These are phyloP conservation scores for Yamadazyma nakazawae DNA, from an alignment of 805 yeast species.

Conservation along the genomic window DNA sequence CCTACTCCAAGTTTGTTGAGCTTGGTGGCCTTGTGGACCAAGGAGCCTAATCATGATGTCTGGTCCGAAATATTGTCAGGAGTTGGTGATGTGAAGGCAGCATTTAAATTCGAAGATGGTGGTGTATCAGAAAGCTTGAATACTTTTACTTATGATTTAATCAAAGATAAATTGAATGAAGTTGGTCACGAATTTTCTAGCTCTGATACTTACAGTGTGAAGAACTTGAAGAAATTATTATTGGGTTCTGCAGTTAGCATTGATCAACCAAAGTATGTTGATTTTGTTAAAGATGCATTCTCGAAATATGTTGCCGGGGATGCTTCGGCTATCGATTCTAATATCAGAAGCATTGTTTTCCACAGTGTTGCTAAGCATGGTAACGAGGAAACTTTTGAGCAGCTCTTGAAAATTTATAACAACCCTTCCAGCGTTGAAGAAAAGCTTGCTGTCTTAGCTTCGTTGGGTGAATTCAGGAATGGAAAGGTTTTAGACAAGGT, in stretches of 20 bases:
- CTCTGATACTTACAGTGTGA: constrained; percentile 55
- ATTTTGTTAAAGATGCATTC: constrained; percentile 40
- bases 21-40: constrained; percentile 58
- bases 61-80: constrained; percentile 60
- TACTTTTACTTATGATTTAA: constrained; percentile 52
- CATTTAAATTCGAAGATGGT: constrained; percentile 55
- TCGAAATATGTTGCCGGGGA: constrained; percentile 58
- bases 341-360: constrained; percentile 66
- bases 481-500: constrained; percentile 53
- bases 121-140: constrained; percentile 47
- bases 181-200: constrained; percentile 65
- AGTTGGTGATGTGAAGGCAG: constrained; percentile 46
- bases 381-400: constrained; percentile 58
- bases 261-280: constrained; percentile 44
- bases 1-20: constrained; percentile 58
- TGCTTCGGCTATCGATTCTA: constrained; percentile 67
- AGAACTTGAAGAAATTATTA: constrained; percentile 64
- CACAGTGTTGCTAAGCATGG: constrained; percentile 64
- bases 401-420: constrained; percentile 55
- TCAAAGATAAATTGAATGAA: constrained; percentile 48
- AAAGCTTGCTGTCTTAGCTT: constrained; percentile 63
- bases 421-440: constrained; percentile 63
- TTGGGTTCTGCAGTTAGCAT: constrained; percentile 58
- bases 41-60: constrained; percentile 60
- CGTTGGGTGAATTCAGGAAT: constrained; percentile 63